Percentiles rank a stretch among this genome's conserved stretches.
phyloP scores from a whole-genome alignment of 768 basidiomycete species.

The Guyanaporus albipodus region DNA sequence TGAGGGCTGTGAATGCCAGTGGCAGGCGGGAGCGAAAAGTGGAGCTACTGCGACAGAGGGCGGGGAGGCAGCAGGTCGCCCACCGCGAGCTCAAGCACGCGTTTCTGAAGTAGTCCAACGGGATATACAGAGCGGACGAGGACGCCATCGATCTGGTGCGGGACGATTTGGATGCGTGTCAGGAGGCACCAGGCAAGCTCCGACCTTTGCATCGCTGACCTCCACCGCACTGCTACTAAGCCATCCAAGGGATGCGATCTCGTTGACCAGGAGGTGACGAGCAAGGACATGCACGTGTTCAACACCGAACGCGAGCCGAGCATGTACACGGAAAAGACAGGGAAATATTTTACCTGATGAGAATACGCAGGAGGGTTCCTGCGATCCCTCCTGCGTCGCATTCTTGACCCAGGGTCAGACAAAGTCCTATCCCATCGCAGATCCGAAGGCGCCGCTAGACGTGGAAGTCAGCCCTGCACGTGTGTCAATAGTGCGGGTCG shows the following conservation, averaged over 20 bases:
- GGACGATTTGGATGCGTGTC: slow-evolving; percentile 1
- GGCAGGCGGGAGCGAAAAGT: too few relatives aligned
- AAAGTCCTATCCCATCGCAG: too few relatives aligned
- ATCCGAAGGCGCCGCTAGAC: slow-evolving; percentile 2
- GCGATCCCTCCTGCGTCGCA: slow-evolving; percentile 7
- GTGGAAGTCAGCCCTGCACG: too few relatives aligned
- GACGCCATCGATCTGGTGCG: slow-evolving; percentile 4
- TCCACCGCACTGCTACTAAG: neutral
- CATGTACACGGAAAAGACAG: neutral
- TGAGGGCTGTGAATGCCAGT: too few relatives aligned
- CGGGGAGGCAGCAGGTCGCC: neutral
- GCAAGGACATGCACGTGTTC: neutral
- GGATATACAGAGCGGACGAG: slow-evolving; percentile 11
- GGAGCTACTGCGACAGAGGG: too few relatives aligned
- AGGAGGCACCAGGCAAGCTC: slow-evolving; percentile 13
- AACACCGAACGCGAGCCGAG: neutral
- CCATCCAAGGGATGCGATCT: neutral
- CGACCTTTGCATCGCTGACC: too few relatives aligned
- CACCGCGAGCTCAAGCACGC: slow-evolving; percentile 10
- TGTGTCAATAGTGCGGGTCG: too few relatives aligned
- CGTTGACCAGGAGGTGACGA: neutral
- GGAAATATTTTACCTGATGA: slow-evolving; percentile 11
- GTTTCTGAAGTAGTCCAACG: slow-evolving; percentile 13
- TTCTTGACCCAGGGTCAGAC: slow-evolving; percentile 1
- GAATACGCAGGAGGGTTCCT: slow-evolving; percentile 5